phyloP scores from a whole-genome alignment of 2,329 filamentous ascomycete species.

The Diaporthe ampelina region DNA sequence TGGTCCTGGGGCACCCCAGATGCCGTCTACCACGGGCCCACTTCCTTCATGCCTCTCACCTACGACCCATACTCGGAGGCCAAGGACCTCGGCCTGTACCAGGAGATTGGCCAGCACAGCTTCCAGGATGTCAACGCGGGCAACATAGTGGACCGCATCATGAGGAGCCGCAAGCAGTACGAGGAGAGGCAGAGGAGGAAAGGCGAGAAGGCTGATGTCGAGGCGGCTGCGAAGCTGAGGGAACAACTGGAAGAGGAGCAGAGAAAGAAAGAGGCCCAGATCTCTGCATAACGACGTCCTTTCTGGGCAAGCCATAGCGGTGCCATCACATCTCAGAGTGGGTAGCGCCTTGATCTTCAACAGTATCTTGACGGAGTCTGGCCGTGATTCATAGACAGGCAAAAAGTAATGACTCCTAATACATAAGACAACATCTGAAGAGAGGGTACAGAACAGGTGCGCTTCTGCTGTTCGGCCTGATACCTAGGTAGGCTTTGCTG shows the following conservation, averaged over 20 bases:
- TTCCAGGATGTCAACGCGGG: constrained; percentile 79
- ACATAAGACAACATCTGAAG: not conserved
- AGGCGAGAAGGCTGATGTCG: constrained; percentile 85
- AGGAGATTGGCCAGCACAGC: constrained; percentile 80
- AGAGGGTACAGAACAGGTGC: not conserved
- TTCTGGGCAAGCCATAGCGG: not conserved
- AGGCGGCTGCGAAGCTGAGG: constrained; percentile 74
- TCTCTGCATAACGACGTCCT: not conserved
- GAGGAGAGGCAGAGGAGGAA: constrained; percentile 93
- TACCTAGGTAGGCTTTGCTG: not conserved
- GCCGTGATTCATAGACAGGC: constrained; percentile 2
- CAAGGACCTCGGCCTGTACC: constrained; percentile 87
- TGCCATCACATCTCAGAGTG: not conserved
- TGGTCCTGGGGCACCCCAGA: constrained; percentile 82
- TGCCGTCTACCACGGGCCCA: constrained; percentile 96
- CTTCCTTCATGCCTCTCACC: constrained; percentile 85
- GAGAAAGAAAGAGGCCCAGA: constrained; percentile 59
- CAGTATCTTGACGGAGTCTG: constrained; percentile 3
- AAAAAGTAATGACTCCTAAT: not conserved
- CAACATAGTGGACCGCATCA: constrained; percentile 90
- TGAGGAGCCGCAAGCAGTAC: constrained; percentile 88
- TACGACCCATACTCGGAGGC: constrained; percentile 86
- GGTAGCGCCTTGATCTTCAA: not conserved
- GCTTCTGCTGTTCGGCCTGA: not conserved
- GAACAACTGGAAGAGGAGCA: constrained; percentile 75